Evolutionary conservation across 176 grass and related monocot genomes (phyloP).

Genomic region (Coix lacrymajobi): DNA sequence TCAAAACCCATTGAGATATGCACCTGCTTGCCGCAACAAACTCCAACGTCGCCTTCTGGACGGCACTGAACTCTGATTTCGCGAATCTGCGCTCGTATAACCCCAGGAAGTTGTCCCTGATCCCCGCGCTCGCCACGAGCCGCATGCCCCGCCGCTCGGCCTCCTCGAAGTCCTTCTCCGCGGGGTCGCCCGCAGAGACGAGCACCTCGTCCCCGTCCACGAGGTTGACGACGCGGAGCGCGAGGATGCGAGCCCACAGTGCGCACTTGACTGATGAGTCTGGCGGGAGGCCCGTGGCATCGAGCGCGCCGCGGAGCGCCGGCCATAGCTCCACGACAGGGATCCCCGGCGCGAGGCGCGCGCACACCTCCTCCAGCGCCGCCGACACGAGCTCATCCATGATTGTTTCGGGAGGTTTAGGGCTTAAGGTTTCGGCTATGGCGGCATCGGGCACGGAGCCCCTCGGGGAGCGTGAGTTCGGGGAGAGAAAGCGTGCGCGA

Average conservation of each 20-base stretch:
- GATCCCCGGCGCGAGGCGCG: constrained; percentile 42
- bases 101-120: constrained; percentile 84
- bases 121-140: constrained; percentile 46
- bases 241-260: constrained; percentile 66
- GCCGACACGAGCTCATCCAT: constrained; percentile 78
- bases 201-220: constrained; percentile 39
- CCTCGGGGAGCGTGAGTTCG: too few species aligned
- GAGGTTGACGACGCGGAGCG: constrained; percentile 52
- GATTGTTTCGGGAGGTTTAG: not conserved
- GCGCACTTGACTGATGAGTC: constrained; percentile 39
- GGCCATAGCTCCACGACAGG: constrained; percentile 49
- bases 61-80: constrained; percentile 51
- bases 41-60: constrained; percentile 59
- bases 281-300: constrained; percentile 42
- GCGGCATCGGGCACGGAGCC: too few species aligned
- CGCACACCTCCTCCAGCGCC: constrained; percentile 83
- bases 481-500: too few species aligned
- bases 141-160: constrained; percentile 51
- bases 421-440: too few species aligned
- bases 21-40: constrained; percentile 74
- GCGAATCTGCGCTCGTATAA: constrained; percentile 72
- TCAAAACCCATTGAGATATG: not conserved
- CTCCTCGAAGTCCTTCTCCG: constrained; percentile 46
- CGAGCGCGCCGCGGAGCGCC: constrained; percentile 32
- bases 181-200: constrained; percentile 40